Percentiles rank a stretch among this genome's conserved stretches.
Evolutionary conservation across 495 filamentous ascomycete species (phyloP).

Genomic region (Hyaloscypha variabilis): DNA sequence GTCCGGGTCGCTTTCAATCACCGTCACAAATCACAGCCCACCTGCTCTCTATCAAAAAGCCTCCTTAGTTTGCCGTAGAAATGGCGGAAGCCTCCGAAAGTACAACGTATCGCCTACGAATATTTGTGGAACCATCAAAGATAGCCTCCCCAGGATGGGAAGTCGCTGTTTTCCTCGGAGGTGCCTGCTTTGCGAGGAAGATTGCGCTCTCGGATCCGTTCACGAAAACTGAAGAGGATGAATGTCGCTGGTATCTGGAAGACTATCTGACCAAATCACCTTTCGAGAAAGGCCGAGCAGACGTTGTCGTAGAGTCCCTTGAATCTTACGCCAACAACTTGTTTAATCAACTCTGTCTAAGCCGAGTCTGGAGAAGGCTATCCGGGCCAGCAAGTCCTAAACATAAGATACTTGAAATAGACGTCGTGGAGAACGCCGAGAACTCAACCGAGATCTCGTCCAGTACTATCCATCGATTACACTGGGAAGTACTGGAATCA

Average conservation of each 20-base stretch:
- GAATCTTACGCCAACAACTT: not conserved
- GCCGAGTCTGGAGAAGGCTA: constrained; percentile 6
- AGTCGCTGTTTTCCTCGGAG: not conserved
- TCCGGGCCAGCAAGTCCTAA: not conserved
- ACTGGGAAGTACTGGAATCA: not conserved
- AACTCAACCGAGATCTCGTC: not conserved
- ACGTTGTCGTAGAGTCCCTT: not conserved
- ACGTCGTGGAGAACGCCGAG: not conserved
- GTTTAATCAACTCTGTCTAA: not conserved
- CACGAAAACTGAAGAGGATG: too few relatives aligned
- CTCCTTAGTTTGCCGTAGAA: too few relatives aligned
- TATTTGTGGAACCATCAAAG: not conserved
- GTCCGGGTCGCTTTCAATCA: too few relatives aligned
- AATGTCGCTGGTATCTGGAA: too few relatives aligned
- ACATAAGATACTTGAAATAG: not conserved
- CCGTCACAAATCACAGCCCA: too few relatives aligned
- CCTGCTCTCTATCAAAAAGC: too few relatives aligned
- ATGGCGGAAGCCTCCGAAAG: too few relatives aligned
- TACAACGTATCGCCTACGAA: not conserved
- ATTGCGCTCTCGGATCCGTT: not conserved
- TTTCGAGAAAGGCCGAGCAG: constrained; percentile 3
- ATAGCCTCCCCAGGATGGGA: not conserved
- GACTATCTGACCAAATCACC: not conserved
- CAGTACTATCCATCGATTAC: not conserved
- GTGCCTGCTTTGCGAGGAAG: not conserved